Conservation (phyloP, 257 asterid species). For the Gynochthodes officinalis region DNA sequence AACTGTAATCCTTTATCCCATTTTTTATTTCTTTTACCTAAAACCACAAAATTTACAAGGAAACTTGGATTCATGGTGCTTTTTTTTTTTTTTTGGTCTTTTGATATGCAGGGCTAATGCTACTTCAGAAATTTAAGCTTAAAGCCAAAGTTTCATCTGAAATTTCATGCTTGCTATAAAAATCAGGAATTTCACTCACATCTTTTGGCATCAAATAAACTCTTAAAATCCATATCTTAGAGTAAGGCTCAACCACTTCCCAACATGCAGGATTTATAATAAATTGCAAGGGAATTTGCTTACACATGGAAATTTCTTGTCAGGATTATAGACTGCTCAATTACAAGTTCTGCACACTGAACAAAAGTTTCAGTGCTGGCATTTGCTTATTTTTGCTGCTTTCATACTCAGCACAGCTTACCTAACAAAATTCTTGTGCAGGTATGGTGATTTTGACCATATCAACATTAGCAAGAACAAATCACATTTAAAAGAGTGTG, state of each 20-base stretch:
- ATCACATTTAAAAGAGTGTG: neutral
- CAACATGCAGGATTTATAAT: neutral
- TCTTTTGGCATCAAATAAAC: neutral
- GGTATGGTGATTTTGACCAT: neutral
- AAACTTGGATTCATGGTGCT: neutral
- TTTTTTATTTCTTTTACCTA: too few species aligned
- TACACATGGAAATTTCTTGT: neutral
- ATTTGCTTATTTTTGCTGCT: neutral
- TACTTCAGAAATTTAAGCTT: neutral
- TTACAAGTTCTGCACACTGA: neutral
- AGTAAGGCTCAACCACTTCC: neutral
- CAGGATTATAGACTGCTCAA: neutral
- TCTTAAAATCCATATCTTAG: too few species aligned
- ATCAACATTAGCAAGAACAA: neutral
- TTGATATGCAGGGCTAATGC: neutral
- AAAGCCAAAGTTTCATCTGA: neutral
- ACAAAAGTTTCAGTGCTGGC: neutral
- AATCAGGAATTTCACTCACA: neutral
- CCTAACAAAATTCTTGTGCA: neutral
- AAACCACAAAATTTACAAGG: neutral
- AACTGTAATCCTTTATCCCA: neutral
- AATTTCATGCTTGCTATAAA: neutral
- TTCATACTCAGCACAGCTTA: neutral
- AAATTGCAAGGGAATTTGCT: neutral
- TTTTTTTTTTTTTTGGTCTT: neutral